These are phyloP conservation scores for Candida sp. DNA, from an alignment of 1,139 yeast species.

Conservation along the genomic window DNA sequence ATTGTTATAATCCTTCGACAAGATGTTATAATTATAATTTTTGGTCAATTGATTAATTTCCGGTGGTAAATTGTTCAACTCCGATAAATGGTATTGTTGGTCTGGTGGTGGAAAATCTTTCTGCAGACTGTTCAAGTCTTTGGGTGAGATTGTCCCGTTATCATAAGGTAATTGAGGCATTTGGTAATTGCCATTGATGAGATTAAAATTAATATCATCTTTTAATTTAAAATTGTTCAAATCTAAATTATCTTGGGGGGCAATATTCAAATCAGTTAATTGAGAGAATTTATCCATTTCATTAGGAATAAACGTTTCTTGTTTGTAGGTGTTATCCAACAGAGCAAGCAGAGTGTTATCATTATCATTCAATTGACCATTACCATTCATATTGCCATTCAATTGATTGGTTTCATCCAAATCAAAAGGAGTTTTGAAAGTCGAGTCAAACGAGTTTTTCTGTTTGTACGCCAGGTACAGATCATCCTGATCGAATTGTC, in stretches of 20 bases:
- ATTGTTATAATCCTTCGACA: background rate
- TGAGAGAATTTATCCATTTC: background rate
- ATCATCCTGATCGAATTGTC: background rate
- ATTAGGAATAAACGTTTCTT: background rate
- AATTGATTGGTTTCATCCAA: background rate
- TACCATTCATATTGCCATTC: background rate
- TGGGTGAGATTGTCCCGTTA: conserved; percentile 4
- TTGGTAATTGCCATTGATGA: conserved; percentile 8
- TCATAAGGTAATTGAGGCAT: conserved; percentile 2
- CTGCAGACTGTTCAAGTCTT: conserved; percentile 7
- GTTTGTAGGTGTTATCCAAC: background rate
- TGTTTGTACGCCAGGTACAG: background rate
- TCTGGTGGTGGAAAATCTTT: conserved; percentile 7
- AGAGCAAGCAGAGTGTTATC: background rate
- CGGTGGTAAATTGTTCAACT: background rate
- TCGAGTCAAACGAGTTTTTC: background rate
- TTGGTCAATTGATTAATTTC: background rate
- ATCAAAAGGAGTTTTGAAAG: background rate
- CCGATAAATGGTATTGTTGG: conserved; percentile 1
- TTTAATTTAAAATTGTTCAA: background rate
- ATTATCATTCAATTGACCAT: background rate
- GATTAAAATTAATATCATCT: background rate
- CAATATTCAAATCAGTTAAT: background rate
- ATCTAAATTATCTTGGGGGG: background rate
- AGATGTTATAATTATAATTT: background rate